Conservation (phyloP, 345 rosid species). For the Salix purpurea region DNA sequence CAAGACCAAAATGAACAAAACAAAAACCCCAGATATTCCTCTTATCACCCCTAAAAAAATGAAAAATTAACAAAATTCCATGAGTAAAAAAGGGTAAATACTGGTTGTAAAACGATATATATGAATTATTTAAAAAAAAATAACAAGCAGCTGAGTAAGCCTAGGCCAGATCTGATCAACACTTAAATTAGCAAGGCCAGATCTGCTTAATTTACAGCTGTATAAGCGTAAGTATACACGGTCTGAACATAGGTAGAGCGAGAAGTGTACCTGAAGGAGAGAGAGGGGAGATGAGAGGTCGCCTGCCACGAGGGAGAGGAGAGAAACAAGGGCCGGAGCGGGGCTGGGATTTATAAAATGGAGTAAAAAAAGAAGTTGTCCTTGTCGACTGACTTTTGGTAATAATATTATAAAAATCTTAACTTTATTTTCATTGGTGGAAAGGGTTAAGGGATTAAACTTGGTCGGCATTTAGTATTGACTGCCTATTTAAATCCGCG, state of each 20-base stretch:
- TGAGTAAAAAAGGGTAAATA: not conserved
- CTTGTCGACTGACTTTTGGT: not conserved
- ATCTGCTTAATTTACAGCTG: not conserved
- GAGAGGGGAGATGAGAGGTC: not conserved
- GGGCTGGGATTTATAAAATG: not conserved
- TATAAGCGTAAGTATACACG: not conserved
- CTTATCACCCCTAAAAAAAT: not conserved
- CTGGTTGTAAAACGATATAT: not conserved
- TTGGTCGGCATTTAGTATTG: no score
- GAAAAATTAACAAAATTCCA: not conserved
- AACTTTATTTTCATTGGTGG: not conserved
- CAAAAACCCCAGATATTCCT: not conserved
- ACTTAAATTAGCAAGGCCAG: not conserved
- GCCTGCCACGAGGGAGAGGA: constrained; percentile 2
- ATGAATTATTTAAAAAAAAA: not conserved
- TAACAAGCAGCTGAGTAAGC: not conserved
- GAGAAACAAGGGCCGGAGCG: not conserved
- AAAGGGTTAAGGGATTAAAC: not conserved
- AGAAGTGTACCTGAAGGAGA: not conserved
- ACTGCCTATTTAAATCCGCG: no score
- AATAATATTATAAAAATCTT: not conserved
- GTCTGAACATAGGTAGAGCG: not conserved
- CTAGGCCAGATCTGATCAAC: not conserved
- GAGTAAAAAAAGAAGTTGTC: not conserved
- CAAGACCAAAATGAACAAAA: not conserved